phyloP scores from a whole-genome alignment of 2,329 filamentous ascomycete genomes.

The Beauveria varroae region DNA sequence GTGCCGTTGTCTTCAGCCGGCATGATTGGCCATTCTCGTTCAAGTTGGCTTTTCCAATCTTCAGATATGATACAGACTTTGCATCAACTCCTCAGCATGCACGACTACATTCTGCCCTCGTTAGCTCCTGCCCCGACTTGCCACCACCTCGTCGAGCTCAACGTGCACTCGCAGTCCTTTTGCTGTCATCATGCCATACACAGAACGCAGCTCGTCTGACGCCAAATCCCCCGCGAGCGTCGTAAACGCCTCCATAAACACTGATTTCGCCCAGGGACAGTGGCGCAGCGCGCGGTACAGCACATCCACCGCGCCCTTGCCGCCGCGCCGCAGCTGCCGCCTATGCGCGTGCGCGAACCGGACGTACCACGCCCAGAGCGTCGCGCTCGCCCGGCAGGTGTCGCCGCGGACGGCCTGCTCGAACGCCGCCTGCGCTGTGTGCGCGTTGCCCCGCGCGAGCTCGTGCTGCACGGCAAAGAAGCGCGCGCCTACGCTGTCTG shows the following conservation, averaged over 20 bases:
- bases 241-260: slow-evolving; percentile 45
- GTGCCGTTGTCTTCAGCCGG: too few species aligned
- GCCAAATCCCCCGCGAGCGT: slow-evolving; percentile 37
- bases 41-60: too few species aligned
- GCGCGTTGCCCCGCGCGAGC: slow-evolving; percentile 36
- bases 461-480: slow-evolving; percentile 47
- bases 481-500: slow-evolving; percentile 37
- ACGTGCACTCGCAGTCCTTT: slow-evolving; percentile 45
- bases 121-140: slow-evolving; percentile 18
- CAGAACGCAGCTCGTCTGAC: slow-evolving; percentile 39
- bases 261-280: slow-evolving; percentile 42
- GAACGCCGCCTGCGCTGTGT: slow-evolving; percentile 44
- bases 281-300: slow-evolving; percentile 40
- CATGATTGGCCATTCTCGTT: too few species aligned
- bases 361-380: slow-evolving; percentile 44
- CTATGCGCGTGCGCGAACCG: slow-evolving; percentile 35
- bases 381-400: slow-evolving; percentile 30
- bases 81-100: too few species aligned
- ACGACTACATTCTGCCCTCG: neutral
- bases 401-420: slow-evolving; percentile 41
- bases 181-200: slow-evolving; percentile 38
- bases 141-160: slow-evolving; percentile 43
- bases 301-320: slow-evolving; percentile 32
- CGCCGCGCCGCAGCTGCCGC: slow-evolving; percentile 24
- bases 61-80: too few species aligned